Conservation (phyloP, 1,139 yeast species). For the Yamadazyma oceani region DNA sequence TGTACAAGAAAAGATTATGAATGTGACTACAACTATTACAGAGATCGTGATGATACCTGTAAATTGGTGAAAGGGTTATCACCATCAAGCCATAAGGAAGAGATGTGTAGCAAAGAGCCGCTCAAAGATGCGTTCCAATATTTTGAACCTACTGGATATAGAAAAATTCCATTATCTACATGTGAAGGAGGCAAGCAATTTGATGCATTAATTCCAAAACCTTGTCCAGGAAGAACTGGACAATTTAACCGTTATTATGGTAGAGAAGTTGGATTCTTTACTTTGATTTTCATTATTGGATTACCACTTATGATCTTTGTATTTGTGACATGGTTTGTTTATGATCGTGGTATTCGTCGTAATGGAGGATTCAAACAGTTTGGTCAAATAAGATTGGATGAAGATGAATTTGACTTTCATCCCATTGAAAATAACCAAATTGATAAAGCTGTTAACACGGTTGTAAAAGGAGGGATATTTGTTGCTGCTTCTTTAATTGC, state of each 20-base stretch:
- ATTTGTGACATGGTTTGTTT: conserved; percentile 67
- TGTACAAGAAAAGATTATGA: conserved; percentile 90
- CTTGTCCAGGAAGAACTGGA: conserved; percentile 86
- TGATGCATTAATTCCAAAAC: conserved; percentile 63
- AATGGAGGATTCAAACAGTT: conserved; percentile 78
- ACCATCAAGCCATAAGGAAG: conserved; percentile 62
- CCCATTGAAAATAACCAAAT: conserved; percentile 67
- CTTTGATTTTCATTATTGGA: conserved; percentile 50
- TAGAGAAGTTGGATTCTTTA: conserved; percentile 55
- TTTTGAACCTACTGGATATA: conserved; percentile 46
- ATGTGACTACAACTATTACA: conserved; percentile 83
- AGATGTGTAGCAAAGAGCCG: conserved; percentile 58
- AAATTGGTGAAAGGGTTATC: conserved; percentile 69
- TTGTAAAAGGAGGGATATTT: conserved; percentile 63
- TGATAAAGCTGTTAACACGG: conserved; percentile 60
- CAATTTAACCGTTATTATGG: conserved; percentile 64
- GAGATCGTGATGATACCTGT: conserved; percentile 80
- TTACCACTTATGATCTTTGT: conserved; percentile 61
- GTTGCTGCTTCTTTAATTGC: conserved; percentile 47
- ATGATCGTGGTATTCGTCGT: conserved; percentile 77
- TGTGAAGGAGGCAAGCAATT: conserved; percentile 49
- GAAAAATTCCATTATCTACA: conserved; percentile 46
- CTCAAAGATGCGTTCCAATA: conserved; percentile 59
- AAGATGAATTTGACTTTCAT: conserved; percentile 47
- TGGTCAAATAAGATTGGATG: conserved; percentile 84